Conservation (phyloP, 192 early-diverging fungal species). For the Coemansia sp. region DNA sequence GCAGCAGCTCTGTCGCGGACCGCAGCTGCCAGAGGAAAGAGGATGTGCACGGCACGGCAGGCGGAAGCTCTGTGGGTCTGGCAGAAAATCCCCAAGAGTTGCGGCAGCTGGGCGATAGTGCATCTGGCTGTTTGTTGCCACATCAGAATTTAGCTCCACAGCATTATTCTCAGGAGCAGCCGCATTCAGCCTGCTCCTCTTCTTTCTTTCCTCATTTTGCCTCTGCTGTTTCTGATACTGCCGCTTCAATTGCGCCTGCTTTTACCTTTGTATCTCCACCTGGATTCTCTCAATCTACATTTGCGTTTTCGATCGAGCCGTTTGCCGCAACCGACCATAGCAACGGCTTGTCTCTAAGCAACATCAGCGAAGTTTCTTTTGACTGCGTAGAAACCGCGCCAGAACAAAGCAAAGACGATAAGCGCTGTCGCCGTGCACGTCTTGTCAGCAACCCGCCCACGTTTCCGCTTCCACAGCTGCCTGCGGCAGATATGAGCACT, state of each 20-base stretch:
- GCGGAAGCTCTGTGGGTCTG: too few species aligned
- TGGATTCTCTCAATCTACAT: neutral
- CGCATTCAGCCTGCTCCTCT: constrained; percentile 11
- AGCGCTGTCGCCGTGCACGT: constrained; percentile 4
- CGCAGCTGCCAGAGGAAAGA: too few species aligned
- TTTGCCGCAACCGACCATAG: too few species aligned
- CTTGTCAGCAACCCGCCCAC: constrained; percentile 37
- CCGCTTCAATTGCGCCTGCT: neutral
- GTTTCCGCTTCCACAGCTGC: constrained; percentile 30
- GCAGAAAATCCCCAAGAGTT: neutral
- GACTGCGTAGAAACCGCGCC: neutral
- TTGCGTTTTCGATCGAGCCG: neutral
- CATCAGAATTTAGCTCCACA: constrained; percentile 3
- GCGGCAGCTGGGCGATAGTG: neutral
- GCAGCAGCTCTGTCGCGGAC: too few species aligned
- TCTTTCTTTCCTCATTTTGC: constrained; percentile 10
- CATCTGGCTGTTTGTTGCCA: constrained; percentile 7
- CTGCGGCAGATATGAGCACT: constrained; percentile 1
- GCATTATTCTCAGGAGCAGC: constrained; percentile 18
- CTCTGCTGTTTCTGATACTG: constrained; percentile 11
- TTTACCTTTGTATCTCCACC: neutral
- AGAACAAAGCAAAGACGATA: neutral
- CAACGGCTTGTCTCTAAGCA: too few species aligned
- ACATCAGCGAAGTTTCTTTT: too few species aligned
- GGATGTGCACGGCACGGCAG: too few species aligned